Base-by-base conservation (phyloP, 2,329 filamentous ascomycete species). In the Hypoxylon sp. region DNA sequence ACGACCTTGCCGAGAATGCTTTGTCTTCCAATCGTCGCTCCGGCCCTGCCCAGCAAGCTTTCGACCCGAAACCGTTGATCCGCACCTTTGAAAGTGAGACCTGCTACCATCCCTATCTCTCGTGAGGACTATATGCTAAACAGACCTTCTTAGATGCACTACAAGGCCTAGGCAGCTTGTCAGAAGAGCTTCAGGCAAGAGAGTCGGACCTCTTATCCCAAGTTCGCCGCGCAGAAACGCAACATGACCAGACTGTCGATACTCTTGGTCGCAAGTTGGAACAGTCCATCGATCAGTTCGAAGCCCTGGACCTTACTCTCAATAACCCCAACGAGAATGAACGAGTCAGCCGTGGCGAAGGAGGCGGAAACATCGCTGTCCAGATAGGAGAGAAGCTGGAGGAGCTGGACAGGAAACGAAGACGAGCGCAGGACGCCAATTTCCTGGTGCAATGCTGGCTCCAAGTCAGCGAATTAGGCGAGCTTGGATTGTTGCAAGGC, bases 401-500 rank as follows among this genome's bases (percentile, higher is more conserved):
- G 80, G 95, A 98, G 78, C 84, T 99, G 64, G 96, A 99, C 79
- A 89, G 93, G 74, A 97, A 99, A 80, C 85, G 94, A 71, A 90
- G 93, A 75, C 85, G 95, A 64, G 96, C 96, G 30, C 86, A 96
- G 77, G 96, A 99, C 81, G 94, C 96, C 65, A 95, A 92, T 76
- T 98, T 98, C 77, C 80, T 99, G 63, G 93, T 99, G 69, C 92
- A 97, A 76, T 99, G 96, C 81, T 99, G 96, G 95, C 89, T 93
- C 40, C 95, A 98, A 75, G 93, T 99, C 72, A 94, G 91, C 78
- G 94, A 97, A 74, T 90, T 91, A 7, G 96, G 96, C 2, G 89
- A 96, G 71, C 84, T 98, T 59, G 91, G 91, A 7, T 89, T 91
- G n/a, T 80, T 99, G 49, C 93, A 98, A 77, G 93, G 96, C 68